Percentiles rank a stretch among this genome's conserved stretches.
Evolutionary conservation across 129 eudicot genomes (phyloP).

Genomic region (Flaveria sonorensis): DNA sequence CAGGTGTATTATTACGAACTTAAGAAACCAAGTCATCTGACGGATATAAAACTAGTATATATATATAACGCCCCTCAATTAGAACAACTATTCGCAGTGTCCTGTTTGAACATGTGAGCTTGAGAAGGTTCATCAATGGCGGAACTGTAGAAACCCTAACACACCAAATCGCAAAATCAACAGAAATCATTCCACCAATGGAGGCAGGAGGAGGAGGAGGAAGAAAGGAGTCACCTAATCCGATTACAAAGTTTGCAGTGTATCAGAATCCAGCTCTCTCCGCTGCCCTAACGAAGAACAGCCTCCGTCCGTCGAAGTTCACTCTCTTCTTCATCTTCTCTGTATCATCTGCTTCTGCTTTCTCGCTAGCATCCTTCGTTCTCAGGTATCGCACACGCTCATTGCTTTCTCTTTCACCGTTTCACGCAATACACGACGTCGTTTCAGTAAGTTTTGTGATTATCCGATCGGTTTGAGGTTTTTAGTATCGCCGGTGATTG

Average conservation of each 20-base stretch:
- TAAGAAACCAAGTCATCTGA: too few relatives aligned
- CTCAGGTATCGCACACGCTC: conserved; percentile 44
- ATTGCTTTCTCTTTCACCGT: background rate
- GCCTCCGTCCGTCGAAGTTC: conserved; percentile 65
- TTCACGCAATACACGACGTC: too few relatives aligned
- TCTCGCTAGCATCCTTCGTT: conserved; percentile 48
- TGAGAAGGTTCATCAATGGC: conserved; percentile 37
- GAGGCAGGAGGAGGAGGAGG: conserved; percentile 41
- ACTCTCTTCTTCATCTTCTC: conserved; percentile 61
- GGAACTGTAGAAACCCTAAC: conserved; percentile 31
- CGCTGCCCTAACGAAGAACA: conserved; percentile 77
- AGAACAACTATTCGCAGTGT: background rate
- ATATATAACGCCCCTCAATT: too few relatives aligned
- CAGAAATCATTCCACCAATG: conserved; percentile 15
- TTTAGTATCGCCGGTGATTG: background rate
- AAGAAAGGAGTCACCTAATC: conserved; percentile 30
- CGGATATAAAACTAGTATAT: too few relatives aligned
- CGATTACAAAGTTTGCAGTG: conserved; percentile 62
- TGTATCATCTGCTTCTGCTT: conserved; percentile 57
- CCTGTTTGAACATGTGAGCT: conserved; percentile 11
- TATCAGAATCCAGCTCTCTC: conserved; percentile 81
- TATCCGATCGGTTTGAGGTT: background rate
- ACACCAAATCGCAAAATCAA: background rate
- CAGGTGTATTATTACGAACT: too few relatives aligned
- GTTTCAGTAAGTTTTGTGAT: too few relatives aligned